Conservation (phyloP, 805 yeast genomes). For the Ogataea naganishii region DNA sequence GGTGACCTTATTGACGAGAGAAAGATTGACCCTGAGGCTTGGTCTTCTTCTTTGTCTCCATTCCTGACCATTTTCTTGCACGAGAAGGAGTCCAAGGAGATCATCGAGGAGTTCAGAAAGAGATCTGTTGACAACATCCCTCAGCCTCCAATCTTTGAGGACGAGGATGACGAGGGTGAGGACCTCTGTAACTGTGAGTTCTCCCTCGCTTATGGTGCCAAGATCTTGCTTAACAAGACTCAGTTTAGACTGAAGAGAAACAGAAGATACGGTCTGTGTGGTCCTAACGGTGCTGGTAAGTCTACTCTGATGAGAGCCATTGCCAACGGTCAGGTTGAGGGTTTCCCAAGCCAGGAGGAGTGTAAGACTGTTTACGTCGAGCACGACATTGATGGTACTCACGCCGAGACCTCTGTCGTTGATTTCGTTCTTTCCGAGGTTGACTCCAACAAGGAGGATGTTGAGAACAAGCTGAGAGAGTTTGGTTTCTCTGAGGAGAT, state of each 20-base stretch:
- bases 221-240: slow-evolving; percentile 98
- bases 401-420: slow-evolving; percentile 90
- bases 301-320: slow-evolving; percentile 96
- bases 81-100: slow-evolving; percentile 82
- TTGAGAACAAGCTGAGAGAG: slow-evolving; percentile 70
- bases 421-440: slow-evolving; percentile 87
- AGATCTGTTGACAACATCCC: slow-evolving; percentile 98
- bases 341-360: slow-evolving; percentile 99
- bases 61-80: slow-evolving; percentile 94
- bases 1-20: slow-evolving; percentile 99
- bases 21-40: slow-evolving; percentile 82
- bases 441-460: slow-evolving; percentile 66
- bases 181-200: slow-evolving; percentile 99
- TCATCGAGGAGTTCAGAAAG: slow-evolving; percentile 92
- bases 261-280: slow-evolving; percentile 99
- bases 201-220: slow-evolving; percentile 99
- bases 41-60: slow-evolving; percentile 85
- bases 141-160: slow-evolving; percentile 79
- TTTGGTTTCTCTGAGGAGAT: slow-evolving; percentile 92
- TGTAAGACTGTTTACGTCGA: slow-evolving; percentile 99
- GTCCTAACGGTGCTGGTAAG: slow-evolving; percentile 98
- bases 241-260: slow-evolving; percentile 98
- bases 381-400: slow-evolving; percentile 98
- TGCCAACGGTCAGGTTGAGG: slow-evolving; percentile 97
- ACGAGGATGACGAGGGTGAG: slow-evolving; percentile 98